These are phyloP conservation scores for Candida xiaguanensis DNA, from an alignment of 805 yeast genomes.

Conservation along the genomic window DNA sequence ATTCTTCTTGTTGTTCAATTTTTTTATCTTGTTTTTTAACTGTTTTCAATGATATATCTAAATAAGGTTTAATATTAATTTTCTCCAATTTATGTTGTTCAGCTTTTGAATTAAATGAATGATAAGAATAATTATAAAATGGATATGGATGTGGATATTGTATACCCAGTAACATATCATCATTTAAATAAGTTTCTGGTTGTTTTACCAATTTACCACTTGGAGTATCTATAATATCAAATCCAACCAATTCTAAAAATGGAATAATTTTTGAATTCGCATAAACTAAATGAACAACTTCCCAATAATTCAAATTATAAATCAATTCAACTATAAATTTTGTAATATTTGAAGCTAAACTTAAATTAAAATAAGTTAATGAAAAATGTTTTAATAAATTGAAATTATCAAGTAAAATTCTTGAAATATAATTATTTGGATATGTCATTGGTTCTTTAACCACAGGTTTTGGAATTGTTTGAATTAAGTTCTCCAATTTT, in stretches of 20 bases:
- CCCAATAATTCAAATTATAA: conserved; percentile 42
- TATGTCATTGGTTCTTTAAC: conserved; percentile 15
- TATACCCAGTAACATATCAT: conserved; percentile 36
- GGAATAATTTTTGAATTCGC: conserved; percentile 29
- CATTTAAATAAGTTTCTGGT: conserved; percentile 33
- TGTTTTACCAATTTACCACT: conserved; percentile 39
- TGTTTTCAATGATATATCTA: conserved; percentile 31
- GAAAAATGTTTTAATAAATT: conserved; percentile 24
- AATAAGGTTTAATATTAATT: conserved; percentile 31
- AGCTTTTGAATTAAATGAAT: conserved; percentile 26
- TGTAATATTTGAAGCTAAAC: conserved; percentile 38
- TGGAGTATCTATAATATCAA: conserved; percentile 32
- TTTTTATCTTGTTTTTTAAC: conserved; percentile 8
- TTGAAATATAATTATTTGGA: conserved; percentile 35
- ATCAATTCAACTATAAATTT: conserved; percentile 35
- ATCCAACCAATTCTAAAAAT: conserved; percentile 30
- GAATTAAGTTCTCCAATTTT: conserved; percentile 21
- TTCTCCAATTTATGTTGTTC: conserved; percentile 22
- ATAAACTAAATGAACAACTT: conserved; percentile 36
- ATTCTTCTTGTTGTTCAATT: conserved; percentile 5
- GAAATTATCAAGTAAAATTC: conserved; percentile 38
- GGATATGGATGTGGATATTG: conserved; percentile 45
- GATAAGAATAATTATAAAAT: conserved; percentile 43
- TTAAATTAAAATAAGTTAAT: conserved; percentile 33
- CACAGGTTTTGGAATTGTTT: conserved; percentile 19